A percentile compares a stretch with the other conserved stretches of the same genome.
Evolutionary conservation across 2,329 filamentous ascomycete genomes (phyloP).

Genomic region (Sclerotinia glacialis): DNA sequence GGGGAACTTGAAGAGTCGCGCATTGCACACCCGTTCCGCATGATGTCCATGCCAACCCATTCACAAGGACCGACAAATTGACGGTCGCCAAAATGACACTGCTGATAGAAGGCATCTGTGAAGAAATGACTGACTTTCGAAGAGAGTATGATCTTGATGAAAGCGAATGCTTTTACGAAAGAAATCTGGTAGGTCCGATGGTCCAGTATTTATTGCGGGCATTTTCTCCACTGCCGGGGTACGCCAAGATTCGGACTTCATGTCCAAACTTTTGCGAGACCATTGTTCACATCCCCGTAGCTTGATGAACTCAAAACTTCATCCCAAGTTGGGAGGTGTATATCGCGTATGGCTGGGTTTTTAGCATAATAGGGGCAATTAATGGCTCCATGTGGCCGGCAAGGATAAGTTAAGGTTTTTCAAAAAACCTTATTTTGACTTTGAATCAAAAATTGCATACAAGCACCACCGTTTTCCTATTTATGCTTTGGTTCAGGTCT

Average conservation of each 20-base stretch:
- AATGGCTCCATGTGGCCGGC: background rate
- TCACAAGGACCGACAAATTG: slow-evolving; percentile 11
- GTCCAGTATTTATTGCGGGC: background rate
- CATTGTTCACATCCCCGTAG: background rate
- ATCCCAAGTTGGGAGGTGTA: background rate
- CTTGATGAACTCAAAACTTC: background rate
- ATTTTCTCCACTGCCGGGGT: background rate
- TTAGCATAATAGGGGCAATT: background rate
- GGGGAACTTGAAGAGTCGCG: slow-evolving; percentile 22
- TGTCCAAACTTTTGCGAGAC: background rate
- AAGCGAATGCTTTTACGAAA: background rate
- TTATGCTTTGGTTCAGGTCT: background rate
- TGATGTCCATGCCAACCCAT: slow-evolving; percentile 20
- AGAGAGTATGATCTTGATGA: background rate
- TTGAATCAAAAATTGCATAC: background rate
- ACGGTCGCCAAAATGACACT: background rate
- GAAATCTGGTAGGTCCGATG: background rate
- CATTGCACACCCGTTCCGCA: slow-evolving; percentile 22
- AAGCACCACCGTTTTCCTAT: background rate
- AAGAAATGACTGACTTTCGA: background rate
- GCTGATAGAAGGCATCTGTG: background rate
- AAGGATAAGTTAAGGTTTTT: background rate
- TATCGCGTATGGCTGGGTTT: background rate
- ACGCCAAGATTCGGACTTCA: background rate
- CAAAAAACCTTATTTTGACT: background rate